Evolutionary conservation across 1,284 basidiomycete species (phyloP), one percentile per base, ranked within the genome.

Genomic region (Afroboletus lepidellus): DNA sequence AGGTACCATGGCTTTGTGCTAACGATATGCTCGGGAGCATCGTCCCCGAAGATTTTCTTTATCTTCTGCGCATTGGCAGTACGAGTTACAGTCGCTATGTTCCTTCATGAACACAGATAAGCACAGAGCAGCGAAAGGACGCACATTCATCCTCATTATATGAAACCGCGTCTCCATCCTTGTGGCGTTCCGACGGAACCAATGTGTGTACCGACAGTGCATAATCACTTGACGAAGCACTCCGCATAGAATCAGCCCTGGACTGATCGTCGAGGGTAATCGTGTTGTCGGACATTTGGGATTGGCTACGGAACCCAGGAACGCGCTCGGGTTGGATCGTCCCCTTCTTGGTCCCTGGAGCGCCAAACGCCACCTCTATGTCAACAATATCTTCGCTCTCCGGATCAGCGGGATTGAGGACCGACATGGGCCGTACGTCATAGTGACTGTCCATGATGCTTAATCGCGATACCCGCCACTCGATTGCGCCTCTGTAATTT

Each of bases 1-100:
- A 98, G 77, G 72, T 90, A 95, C 92, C 91, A 94, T 3, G 94
- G 91, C 63, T 81, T 88, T 64, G 79, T 76, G 62, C 78, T 73
- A 50, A 78, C 63, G 61, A 77, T 70, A 59, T 78, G 72, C 43
- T 73, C 72, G 4, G 79, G 76, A 27, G 75, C 75, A 41, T 92
- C 91, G 23, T 84, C 80, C 5, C 94, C 93, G 6, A 97, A 77
- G 48, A 95, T 70, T 67, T 87, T 84, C 59, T 81, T 77, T 36
- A 92, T 74, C 65, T 93, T 92, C 62, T 79, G 75, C 5, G 71
- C 71, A 32, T 75, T 75, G 21, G 70, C 69, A 27, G 77, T 67
- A 41, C 69, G 67, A 23, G 53, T 30, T 6, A 56, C n/a, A 16
- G 58, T 48, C n/a, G 69, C 69, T 68, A 25, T 20, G 20, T 45